These are phyloP conservation scores for Verticillium longisporum DNA, from an alignment of 2,329 filamentous ascomycete species.

Conservation along the genomic window DNA sequence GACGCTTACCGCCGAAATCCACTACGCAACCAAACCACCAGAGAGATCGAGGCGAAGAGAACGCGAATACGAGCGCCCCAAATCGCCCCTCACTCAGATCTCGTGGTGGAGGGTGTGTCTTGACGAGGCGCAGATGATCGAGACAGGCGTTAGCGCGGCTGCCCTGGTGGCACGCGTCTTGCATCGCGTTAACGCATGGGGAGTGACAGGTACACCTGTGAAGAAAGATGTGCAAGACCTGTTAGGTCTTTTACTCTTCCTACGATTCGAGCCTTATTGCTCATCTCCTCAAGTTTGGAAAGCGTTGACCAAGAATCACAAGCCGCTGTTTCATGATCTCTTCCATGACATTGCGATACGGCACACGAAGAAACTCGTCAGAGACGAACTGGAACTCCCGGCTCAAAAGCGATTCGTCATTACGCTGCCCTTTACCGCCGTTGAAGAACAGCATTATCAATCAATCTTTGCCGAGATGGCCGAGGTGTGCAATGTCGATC, in stretches of 20 bases:
- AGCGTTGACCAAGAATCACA: constrained; percentile 53
- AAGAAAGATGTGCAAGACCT: constrained; percentile 73
- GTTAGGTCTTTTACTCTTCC: constrained; percentile 72
- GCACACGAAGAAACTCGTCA: constrained; percentile 77
- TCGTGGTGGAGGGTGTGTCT: constrained; percentile 81
- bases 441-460: constrained; percentile 86
- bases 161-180: constrained; percentile 74
- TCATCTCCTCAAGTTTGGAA: constrained; percentile 60
- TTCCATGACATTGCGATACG: constrained; percentile 70
- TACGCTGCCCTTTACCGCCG: constrained; percentile 79
- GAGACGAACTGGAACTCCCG: constrained; percentile 72
- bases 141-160: constrained; percentile 78
- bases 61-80: constrained; percentile 58
- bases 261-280: constrained; percentile 71
- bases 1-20: constrained; percentile 71
- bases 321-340: constrained; percentile 58
- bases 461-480: constrained; percentile 71
- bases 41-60: constrained; percentile 59
- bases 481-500: constrained; percentile 58
- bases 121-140: constrained; percentile 86
- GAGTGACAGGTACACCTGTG: constrained; percentile 84
- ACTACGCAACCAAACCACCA: constrained; percentile 66
- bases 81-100: constrained; percentile 72
- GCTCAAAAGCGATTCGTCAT: constrained; percentile 81
- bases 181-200: constrained; percentile 84